phyloP scores from a whole-genome alignment of 345 rosid species.

The Eucalyptus curtisii region DNA sequence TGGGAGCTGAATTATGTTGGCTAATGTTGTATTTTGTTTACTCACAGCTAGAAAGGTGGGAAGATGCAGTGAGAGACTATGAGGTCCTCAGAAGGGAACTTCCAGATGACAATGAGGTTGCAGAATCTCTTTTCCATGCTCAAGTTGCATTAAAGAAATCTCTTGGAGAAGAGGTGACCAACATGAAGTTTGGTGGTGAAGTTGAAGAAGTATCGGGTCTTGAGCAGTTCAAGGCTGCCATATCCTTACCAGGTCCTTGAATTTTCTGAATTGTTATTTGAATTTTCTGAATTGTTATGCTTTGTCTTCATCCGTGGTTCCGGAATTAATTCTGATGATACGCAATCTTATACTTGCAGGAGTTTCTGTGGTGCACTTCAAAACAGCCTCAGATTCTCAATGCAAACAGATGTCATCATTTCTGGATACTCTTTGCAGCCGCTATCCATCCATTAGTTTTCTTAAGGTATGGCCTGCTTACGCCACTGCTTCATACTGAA shows the following conservation, averaged over 20 bases:
- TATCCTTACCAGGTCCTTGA: slow-evolving; percentile 58
- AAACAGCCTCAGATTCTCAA: slow-evolving; percentile 40
- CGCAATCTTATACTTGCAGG: slow-evolving; percentile 27
- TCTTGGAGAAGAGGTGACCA: slow-evolving; percentile 78
- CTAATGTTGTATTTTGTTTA: not conserved
- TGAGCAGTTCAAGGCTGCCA: slow-evolving; percentile 74
- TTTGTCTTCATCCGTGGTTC: not conserved
- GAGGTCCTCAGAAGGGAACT: slow-evolving; percentile 74
- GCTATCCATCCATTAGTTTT: slow-evolving; percentile 78
- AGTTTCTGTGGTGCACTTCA: slow-evolving; percentile 62
- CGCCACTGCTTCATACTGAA: not conserved
- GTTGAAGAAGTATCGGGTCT: slow-evolving; percentile 68
- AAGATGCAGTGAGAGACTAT: slow-evolving; percentile 78
- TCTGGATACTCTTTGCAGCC: slow-evolving; percentile 64
- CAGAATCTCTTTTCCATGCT: slow-evolving; percentile 83
- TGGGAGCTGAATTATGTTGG: not conserved
- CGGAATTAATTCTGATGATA: not conserved
- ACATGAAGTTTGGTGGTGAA: slow-evolving; percentile 94
- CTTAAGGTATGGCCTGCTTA: slow-evolving; percentile 45
- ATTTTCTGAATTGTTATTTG: not conserved
- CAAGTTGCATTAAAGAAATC: slow-evolving; percentile 93
- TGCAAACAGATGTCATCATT: slow-evolving; percentile 80
- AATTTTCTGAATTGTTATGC: not conserved
- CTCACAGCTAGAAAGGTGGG: slow-evolving; percentile 81
- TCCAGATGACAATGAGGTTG: slow-evolving; percentile 70